Base-by-base conservation (phyloP, 345 rosid genomes). In the Pseudoturritis turrita region DNA sequence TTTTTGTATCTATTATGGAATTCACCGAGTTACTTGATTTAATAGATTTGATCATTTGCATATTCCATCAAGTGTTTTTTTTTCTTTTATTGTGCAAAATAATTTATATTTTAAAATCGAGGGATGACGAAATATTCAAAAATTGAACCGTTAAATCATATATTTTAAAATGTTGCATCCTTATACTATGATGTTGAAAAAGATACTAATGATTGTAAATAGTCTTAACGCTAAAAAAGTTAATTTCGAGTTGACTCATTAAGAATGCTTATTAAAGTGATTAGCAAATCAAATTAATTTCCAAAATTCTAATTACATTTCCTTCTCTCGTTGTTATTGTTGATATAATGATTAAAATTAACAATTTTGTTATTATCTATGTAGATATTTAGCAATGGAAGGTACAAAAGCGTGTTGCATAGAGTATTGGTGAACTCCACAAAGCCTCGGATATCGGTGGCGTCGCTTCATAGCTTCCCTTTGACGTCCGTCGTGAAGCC, bases 351-450 rank as follows among this genome's bases (percentile, higher is more conserved):
- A 31, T 36, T n/a, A 35, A 50, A 28, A 29, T 18, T 57, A 50
- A 53, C 7, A 41, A 12, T 18, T 36, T 57, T 46, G 8, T 46
- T 14, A 39, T 13, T 28, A 41, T 13, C 4, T 25, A 13, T 79
- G 53, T 21, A 76, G 98, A 89, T 92, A 68, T 89, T 84, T 77
- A 90, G 98, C 82, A 93, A 93, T 11, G 98, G 98, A 51, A 90
- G 79, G 59, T 93, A 89, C 83, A 90, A 84, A 68, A 93, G 98
- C 61, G 96, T 93, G 73, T 1, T 93, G 57, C 97, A 93, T 60
- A 81, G 97, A 44, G 97, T 90, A 6, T 54, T 82, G 10, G 94
- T 86, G 33, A 93, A 93, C 52, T 75, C 91, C 0, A 31, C 49
- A 4, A 76, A 79, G 68, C 73, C 84, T 25, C 82, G 98, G 2